phyloP scores from a whole-genome alignment of 2,329 filamentous ascomycete species.

The Leptographium flavum region DNA sequence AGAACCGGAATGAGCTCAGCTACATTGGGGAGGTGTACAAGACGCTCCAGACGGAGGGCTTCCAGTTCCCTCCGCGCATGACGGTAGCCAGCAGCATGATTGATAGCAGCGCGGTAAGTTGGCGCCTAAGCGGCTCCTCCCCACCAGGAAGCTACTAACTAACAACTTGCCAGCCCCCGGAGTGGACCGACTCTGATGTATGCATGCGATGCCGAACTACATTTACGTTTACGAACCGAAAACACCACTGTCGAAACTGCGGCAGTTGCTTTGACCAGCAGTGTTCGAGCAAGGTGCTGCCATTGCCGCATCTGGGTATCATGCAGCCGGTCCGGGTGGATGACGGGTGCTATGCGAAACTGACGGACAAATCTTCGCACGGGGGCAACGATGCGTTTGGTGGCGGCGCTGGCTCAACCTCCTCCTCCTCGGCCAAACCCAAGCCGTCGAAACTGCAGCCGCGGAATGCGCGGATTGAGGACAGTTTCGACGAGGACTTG shows the following conservation, averaged over 20 bases:
- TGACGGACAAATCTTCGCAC: slow-evolving; percentile 59
- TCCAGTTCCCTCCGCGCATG: slow-evolving; percentile 73
- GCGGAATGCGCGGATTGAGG: slow-evolving; percentile 72
- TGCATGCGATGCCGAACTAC: slow-evolving; percentile 94
- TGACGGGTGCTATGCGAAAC: slow-evolving; percentile 83
- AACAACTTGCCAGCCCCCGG: slow-evolving; percentile 56
- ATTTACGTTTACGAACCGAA: slow-evolving; percentile 96
- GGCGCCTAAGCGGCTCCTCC: not conserved
- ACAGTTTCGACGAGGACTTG: slow-evolving; percentile 86
- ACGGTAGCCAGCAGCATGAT: slow-evolving; percentile 94
- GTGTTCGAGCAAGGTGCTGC: slow-evolving; percentile 78
- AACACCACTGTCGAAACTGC: slow-evolving; percentile 96
- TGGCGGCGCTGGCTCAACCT: slow-evolving; percentile 23
- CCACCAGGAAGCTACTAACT: no score
- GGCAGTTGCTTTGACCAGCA: slow-evolving; percentile 95
- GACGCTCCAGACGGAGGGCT: slow-evolving; percentile 70
- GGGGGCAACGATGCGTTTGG: slow-evolving; percentile 16
- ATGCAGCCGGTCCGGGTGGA: slow-evolving; percentile 84
- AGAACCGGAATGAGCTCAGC: slow-evolving; percentile 65
- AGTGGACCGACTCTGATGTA: slow-evolving; percentile 96
- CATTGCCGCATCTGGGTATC: slow-evolving; percentile 86
- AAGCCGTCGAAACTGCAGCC: slow-evolving; percentile 68
- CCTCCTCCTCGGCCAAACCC: slow-evolving; percentile 35
- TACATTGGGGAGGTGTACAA: slow-evolving; percentile 86
- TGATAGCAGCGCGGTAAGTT: slow-evolving; percentile 79